Conservation (phyloP, 208 protist genomes). For the Leishmania tropica region DNA sequence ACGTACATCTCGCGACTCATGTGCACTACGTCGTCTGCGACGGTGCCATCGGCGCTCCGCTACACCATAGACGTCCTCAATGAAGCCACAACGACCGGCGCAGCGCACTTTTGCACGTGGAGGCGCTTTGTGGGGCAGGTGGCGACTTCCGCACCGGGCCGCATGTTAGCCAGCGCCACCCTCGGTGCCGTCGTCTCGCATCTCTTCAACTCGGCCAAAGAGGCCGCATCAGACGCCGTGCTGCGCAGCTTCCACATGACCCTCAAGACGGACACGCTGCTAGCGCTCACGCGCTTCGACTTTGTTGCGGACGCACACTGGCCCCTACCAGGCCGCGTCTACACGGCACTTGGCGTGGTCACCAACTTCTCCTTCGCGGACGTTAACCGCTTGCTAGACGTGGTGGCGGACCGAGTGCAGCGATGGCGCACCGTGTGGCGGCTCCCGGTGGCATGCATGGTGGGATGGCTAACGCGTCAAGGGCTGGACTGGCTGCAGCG, state of each 20-base stretch:
- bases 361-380: constrained; percentile 48
- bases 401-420: constrained; percentile 14
- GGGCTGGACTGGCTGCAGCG: constrained; percentile 17
- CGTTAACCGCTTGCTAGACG: constrained; percentile 28
- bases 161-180: constrained; percentile 13
- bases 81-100: not conserved
- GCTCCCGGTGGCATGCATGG: constrained; percentile 23
- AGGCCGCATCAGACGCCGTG: constrained; percentile 29
- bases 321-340: constrained; percentile 40
- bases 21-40: not conserved
- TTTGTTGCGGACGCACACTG: constrained; percentile 43
- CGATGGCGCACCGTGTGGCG: constrained; percentile 15
- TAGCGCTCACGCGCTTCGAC: constrained; percentile 51
- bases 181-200: constrained; percentile 19
- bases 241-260: constrained; percentile 19
- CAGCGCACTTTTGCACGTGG: not conserved
- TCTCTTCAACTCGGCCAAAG: constrained; percentile 12
- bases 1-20: constrained; percentile 5
- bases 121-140: not conserved
- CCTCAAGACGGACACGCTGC: constrained; percentile 38
- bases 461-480: constrained; percentile 27
- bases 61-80: constrained; percentile 13
- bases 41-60: constrained; percentile 12
- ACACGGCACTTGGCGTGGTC: constrained; percentile 36
- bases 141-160: not conserved